A percentile compares a stretch with the other conserved stretches of the same genome.
These are phyloP conservation scores for Wickerhamiella cacticola DNA, from an alignment of 805 yeast genomes.

Conservation along the genomic window DNA sequence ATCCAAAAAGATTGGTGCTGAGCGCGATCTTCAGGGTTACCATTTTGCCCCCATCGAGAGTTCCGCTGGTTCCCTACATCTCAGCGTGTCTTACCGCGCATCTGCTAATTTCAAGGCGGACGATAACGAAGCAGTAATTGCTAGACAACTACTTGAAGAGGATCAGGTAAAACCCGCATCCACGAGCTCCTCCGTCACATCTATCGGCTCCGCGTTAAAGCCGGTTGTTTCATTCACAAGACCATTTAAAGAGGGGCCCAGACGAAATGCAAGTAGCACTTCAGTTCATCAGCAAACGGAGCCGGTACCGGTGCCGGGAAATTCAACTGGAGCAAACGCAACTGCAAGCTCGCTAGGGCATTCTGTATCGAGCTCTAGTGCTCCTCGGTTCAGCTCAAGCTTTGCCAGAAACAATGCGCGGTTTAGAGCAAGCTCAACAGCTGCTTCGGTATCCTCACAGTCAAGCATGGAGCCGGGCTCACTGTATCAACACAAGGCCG, in stretches of 20 bases:
- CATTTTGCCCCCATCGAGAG: slow-evolving; percentile 62
- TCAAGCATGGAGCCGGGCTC: slow-evolving; percentile 28
- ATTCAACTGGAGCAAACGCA: background rate
- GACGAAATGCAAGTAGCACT: slow-evolving; percentile 4
- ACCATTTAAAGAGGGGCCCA: slow-evolving; percentile 13
- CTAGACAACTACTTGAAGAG: slow-evolving; percentile 40
- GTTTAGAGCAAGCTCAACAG: background rate
- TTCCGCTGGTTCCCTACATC: slow-evolving; percentile 56
- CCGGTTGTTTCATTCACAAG: slow-evolving; percentile 27
- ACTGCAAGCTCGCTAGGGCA: slow-evolving; percentile 8
- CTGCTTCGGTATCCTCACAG: slow-evolving; percentile 15
- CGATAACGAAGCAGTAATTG: slow-evolving; percentile 52
- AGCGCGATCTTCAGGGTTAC: slow-evolving; percentile 47
- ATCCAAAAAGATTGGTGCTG: slow-evolving; percentile 46
- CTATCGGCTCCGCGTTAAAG: slow-evolving; percentile 19
- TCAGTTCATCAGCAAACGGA: slow-evolving; percentile 3
- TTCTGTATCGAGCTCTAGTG: slow-evolving; percentile 11
- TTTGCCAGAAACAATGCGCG: slow-evolving; percentile 26
- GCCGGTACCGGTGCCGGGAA: slow-evolving; percentile 11
- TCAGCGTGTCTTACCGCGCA: slow-evolving; percentile 68
- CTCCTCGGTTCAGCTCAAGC: slow-evolving; percentile 26
- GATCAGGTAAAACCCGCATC: slow-evolving; percentile 12
- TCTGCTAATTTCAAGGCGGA: slow-evolving; percentile 56
- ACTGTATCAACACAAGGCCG: slow-evolving; percentile 34
- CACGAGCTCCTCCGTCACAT: slow-evolving; percentile 13